These are phyloP conservation scores for Starmerella stigmatis DNA, from an alignment of 805 yeast genomes.

Conservation along the genomic window DNA sequence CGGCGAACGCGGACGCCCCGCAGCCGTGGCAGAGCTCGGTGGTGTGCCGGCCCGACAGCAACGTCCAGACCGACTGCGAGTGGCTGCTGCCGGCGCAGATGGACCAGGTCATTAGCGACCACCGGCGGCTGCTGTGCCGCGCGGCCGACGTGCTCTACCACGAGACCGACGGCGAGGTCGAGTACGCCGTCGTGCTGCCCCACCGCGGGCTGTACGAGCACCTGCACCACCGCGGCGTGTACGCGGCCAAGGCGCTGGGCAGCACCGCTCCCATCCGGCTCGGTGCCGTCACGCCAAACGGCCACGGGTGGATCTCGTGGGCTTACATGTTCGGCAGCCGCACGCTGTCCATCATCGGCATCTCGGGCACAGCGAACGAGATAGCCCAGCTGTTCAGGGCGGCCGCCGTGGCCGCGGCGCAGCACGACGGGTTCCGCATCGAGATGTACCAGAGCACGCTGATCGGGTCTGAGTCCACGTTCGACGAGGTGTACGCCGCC, in stretches of 20 bases:
- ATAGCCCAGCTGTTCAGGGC: constrained; percentile 6
- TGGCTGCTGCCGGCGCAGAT: not conserved
- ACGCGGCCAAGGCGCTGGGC: constrained; percentile 10
- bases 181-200: constrained; percentile 14
- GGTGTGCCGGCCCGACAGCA: not conserved
- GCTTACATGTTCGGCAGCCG: constrained; percentile 12
- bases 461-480: not conserved
- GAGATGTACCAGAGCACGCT: constrained; percentile 16
- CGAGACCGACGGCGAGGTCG: constrained; percentile 10
- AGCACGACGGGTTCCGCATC: constrained; percentile 7
- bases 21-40: constrained; percentile 2
- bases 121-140: constrained; percentile 8
- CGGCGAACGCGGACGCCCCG: not conserved
- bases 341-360: constrained; percentile 12
- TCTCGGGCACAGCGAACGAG: constrained; percentile 18
- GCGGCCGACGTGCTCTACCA: constrained; percentile 7
- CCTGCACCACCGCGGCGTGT: constrained; percentile 12
- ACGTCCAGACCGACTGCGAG: constrained; percentile 1
- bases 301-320: constrained; percentile 21
- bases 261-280: constrained; percentile 5
- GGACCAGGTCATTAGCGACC: constrained; percentile 10
- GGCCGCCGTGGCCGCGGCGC: constrained; percentile 8
- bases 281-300: constrained; percentile 15
- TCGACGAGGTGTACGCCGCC: constrained; percentile 12
- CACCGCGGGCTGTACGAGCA: constrained; percentile 16